Percentiles rank a stretch among this genome's conserved stretches.
These are phyloP conservation scores for Cladobotryum protrusum DNA, from an alignment of 2,329 filamentous ascomycete genomes.

Conservation along the genomic window DNA sequence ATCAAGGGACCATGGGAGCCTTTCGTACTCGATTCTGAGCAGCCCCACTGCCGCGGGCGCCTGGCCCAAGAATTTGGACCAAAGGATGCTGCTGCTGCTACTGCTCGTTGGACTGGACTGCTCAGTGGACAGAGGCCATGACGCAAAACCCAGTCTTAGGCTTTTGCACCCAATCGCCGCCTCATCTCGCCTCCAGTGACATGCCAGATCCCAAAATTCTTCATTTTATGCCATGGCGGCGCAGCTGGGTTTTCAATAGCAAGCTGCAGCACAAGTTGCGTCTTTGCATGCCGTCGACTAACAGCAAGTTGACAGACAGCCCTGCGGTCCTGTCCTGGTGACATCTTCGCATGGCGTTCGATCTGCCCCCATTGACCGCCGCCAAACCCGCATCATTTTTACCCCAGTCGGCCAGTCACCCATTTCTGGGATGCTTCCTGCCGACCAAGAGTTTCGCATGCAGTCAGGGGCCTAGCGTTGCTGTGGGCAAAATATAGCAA, in stretches of 20 bases:
- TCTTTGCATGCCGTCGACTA: background rate
- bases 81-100: too few species aligned
- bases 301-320: too few species aligned
- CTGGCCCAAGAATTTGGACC: background rate
- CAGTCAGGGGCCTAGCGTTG: background rate
- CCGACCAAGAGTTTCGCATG: slow-evolving; percentile 1
- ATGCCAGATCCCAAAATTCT: slow-evolving; percentile 22
- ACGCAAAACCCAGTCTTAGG: too few species aligned
- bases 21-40: slow-evolving; percentile 7
- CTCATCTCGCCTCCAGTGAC: slow-evolving; percentile 16
- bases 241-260: slow-evolving; percentile 26
- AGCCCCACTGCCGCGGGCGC: slow-evolving; percentile 5
- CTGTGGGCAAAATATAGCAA: slow-evolving; percentile 17
- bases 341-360: slow-evolving; percentile 9
- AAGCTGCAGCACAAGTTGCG: slow-evolving; percentile 5
- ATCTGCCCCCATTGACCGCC: slow-evolving; percentile 11
- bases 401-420: background rate
- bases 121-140: slow-evolving; percentile 19
- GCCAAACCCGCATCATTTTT: slow-evolving; percentile 1
- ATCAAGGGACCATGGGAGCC: slow-evolving; percentile 5
- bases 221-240: slow-evolving; percentile 36
- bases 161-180: slow-evolving; percentile 29
- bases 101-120: slow-evolving; percentile 5
- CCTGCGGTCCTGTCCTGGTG: background rate
- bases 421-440: background rate